Evolutionary conservation across 129 eudicot species (phyloP).

Genomic region (Cynara cardunculus): DNA sequence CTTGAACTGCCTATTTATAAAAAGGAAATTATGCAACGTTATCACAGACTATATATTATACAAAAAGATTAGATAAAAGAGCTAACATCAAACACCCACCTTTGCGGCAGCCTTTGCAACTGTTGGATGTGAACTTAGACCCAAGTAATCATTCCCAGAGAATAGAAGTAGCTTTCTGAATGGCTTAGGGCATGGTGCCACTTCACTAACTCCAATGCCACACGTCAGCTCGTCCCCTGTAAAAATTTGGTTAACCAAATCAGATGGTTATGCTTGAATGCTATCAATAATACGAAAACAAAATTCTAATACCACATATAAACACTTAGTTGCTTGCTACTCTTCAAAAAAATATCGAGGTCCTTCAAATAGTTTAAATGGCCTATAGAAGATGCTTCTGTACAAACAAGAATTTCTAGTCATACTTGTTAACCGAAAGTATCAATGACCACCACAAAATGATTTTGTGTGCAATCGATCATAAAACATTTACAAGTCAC

Average conservation of each 20-base stretch:
- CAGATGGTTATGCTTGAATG: constrained; percentile 5
- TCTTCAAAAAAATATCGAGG: too few species aligned
- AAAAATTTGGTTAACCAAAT: background rate
- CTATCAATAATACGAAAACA: background rate
- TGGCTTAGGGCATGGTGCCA: constrained; percentile 20
- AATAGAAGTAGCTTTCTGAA: constrained; percentile 64
- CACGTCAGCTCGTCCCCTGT: constrained; percentile 54
- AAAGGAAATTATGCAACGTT: background rate
- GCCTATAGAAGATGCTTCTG: background rate
- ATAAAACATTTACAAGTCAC: background rate
- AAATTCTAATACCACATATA: background rate
- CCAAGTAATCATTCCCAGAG: constrained; percentile 98
- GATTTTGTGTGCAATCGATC: too few species aligned
- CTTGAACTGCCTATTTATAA: constrained; percentile 59
- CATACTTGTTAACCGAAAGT: too few species aligned
- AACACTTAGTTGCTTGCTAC: background rate
- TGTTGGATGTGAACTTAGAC: constrained; percentile 85
- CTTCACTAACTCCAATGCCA: constrained; percentile 17
- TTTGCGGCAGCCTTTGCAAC: constrained; percentile 73
- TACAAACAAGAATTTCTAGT: background rate
- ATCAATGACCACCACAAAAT: too few species aligned
- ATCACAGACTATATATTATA: background rate
- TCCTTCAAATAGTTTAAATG: background rate
- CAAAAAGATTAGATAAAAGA: background rate
- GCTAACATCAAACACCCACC: constrained; percentile 33